Percentiles rank a stretch among this genome's conserved stretches.
phyloP scores from a whole-genome alignment of 2,329 filamentous ascomycete genomes.

The Exophiala lecanii-corni region DNA sequence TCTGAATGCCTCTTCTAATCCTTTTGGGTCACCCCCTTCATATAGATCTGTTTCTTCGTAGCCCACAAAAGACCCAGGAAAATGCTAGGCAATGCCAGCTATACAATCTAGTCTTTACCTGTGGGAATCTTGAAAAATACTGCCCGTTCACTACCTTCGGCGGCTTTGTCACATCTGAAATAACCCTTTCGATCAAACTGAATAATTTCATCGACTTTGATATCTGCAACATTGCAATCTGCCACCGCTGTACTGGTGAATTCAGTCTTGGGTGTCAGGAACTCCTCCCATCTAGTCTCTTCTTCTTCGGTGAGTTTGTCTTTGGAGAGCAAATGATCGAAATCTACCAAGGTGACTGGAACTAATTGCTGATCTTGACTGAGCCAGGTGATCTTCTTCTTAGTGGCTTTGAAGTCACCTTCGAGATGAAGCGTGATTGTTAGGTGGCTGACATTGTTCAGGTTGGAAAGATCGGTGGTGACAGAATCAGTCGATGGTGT shows the following conservation, averaged over 20 bases:
- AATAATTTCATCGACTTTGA: conserved; percentile 79
- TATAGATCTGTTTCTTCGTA: too few species aligned
- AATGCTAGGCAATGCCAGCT: too few species aligned
- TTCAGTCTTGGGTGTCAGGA: conserved; percentile 66
- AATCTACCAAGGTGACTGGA: conserved; percentile 82
- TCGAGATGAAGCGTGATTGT: conserved; percentile 75
- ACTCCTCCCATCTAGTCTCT: conserved; percentile 68
- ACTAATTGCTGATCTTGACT: conserved; percentile 68
- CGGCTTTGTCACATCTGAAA: conserved; percentile 65
- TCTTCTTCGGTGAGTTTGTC: conserved; percentile 78
- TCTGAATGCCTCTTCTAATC: too few species aligned
- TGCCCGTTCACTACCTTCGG: conserved; percentile 17
- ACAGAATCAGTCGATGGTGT: conserved; percentile 22
- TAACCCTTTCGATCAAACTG: conserved; percentile 86
- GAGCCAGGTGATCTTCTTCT: conserved; percentile 89
- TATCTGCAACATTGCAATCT: conserved; percentile 66
- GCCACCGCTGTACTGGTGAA: conserved; percentile 66
- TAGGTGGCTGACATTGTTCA: conserved; percentile 58
- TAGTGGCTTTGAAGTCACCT: conserved; percentile 81
- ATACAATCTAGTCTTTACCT: conserved; percentile 25
- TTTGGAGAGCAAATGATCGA: conserved; percentile 92
- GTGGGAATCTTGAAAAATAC: conserved; percentile 29
- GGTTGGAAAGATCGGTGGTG: conserved; percentile 18
- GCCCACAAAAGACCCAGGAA: too few species aligned
- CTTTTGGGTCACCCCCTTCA: too few species aligned